These are phyloP conservation scores for Russula earlei DNA, from an alignment of 768 basidiomycete species.

Conservation along the genomic window DNA sequence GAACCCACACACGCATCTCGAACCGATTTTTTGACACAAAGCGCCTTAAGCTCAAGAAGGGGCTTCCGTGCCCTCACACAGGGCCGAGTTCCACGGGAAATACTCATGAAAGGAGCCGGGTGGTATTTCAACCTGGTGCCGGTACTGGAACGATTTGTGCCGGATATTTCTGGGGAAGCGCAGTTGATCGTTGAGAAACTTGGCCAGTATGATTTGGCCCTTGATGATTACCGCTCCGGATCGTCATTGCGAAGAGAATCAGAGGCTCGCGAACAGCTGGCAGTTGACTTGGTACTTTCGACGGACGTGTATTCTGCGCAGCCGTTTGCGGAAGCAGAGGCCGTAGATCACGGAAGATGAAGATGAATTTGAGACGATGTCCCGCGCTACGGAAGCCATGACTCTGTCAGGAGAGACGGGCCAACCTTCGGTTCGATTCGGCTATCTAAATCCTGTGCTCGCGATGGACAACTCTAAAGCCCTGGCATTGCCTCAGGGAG, in stretches of 20 bases:
- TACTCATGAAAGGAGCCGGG: slow-evolving; percentile 32
- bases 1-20: slow-evolving; percentile 36
- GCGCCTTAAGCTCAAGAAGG: slow-evolving; percentile 39
- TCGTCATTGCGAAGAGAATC: slow-evolving; percentile 39
- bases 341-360: slow-evolving; percentile 23
- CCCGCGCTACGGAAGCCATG: slow-evolving; percentile 38
- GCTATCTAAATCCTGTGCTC: slow-evolving; percentile 46
- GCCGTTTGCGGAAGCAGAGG: slow-evolving; percentile 26
- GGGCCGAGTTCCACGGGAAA: slow-evolving; percentile 35
- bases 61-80: slow-evolving; percentile 45
- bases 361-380: slow-evolving; percentile 46
- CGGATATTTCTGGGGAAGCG: slow-evolving; percentile 30
- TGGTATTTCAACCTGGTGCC: slow-evolving; percentile 48
- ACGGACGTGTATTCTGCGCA: slow-evolving; percentile 45
- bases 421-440: slow-evolving; percentile 51
- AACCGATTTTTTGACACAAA: slow-evolving; percentile 51
- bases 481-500: slow-evolving; percentile 34
- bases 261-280: slow-evolving; percentile 50
- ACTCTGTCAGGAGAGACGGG: slow-evolving; percentile 42
- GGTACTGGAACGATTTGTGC: slow-evolving; percentile 36
- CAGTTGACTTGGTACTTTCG: slow-evolving; percentile 54
- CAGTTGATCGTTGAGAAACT: slow-evolving; percentile 32
- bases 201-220: slow-evolving; percentile 34
- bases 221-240: slow-evolving; percentile 30
- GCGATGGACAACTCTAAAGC: slow-evolving; percentile 25